Evolutionary conservation across 2,329 filamentous ascomycete species (phyloP).

Genomic region (Pseudogymnoascus sp.): DNA sequence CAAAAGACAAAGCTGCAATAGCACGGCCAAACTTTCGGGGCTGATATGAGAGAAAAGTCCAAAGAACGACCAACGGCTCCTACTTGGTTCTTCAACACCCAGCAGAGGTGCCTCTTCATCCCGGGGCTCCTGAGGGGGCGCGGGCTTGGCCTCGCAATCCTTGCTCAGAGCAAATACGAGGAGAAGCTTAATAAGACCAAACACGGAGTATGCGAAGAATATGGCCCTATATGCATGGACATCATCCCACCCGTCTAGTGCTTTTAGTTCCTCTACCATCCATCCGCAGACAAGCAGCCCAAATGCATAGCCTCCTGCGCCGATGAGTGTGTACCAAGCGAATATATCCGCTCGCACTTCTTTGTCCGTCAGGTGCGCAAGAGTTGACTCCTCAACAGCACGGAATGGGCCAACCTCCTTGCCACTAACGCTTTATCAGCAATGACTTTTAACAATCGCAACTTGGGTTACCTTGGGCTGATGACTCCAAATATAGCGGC

Average conservation of each 20-base stretch:
- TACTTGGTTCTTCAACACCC: constrained; percentile 18
- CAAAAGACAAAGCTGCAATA: constrained; percentile 57
- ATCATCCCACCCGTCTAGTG: constrained; percentile 35
- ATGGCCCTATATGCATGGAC: constrained; percentile 45
- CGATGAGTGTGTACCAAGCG: constrained; percentile 54
- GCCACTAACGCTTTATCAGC: constrained; percentile 34
- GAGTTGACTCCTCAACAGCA: constrained; percentile 53
- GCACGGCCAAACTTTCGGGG: constrained; percentile 42
- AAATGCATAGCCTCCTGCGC: constrained; percentile 51
- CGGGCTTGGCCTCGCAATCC: constrained; percentile 31
- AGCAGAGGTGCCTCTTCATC: constrained; percentile 25
- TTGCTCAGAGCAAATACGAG: constrained; percentile 43
- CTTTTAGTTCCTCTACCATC: constrained; percentile 44
- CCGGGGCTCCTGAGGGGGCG: constrained; percentile 22
- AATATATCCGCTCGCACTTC: constrained; percentile 47
- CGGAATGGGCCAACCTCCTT: constrained; percentile 58
- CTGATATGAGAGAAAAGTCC: constrained; percentile 46
- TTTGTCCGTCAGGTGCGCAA: constrained; percentile 47
- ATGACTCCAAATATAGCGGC: constrained; percentile 56
- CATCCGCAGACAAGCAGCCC: constrained; percentile 55
- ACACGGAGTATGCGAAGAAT: constrained; percentile 48
- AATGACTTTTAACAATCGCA: constrained; percentile 14
- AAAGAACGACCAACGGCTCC: constrained; percentile 15
- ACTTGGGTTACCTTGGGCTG: constrained; percentile 40
- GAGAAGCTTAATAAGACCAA: constrained; percentile 51